A percentile compares a stretch with the other conserved stretches of the same genome.
phyloP scores from a whole-genome alignment of 768 basidiomycete genomes.

The Amanita phalloides region DNA sequence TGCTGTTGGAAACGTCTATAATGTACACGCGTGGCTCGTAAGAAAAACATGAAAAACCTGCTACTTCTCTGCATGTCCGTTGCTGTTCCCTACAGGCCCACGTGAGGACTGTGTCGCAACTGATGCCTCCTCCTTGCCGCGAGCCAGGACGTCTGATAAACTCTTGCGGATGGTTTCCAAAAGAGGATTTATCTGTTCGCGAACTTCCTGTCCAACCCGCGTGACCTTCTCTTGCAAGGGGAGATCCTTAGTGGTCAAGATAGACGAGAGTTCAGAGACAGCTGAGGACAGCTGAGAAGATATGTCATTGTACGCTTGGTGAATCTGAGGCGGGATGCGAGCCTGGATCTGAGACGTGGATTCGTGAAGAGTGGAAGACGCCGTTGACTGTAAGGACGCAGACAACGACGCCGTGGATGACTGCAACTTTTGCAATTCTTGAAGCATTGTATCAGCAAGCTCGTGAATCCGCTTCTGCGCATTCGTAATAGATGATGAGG shows the following conservation, averaged over 20 bases:
- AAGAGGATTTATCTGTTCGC: slow-evolving; percentile 48
- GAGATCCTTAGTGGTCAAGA: slow-evolving; percentile 41
- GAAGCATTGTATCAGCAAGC: slow-evolving; percentile 56
- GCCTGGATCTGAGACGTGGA: slow-evolving; percentile 27
- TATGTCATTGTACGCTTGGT: slow-evolving; percentile 47
- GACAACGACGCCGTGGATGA: slow-evolving; percentile 42
- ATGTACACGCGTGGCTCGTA: background rate
- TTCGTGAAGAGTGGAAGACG: slow-evolving; percentile 18
- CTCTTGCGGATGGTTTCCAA: slow-evolving; percentile 39
- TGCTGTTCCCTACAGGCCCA: background rate
- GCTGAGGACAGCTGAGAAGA: slow-evolving; percentile 31
- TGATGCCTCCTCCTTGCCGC: slow-evolving; percentile 12
- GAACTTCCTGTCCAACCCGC: slow-evolving; percentile 47
- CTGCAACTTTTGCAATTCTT: slow-evolving; percentile 58
- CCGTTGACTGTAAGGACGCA: slow-evolving; percentile 25
- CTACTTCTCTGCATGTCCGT: background rate
- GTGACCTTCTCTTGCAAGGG: slow-evolving; percentile 53
- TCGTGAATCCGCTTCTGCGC: slow-evolving; percentile 48
- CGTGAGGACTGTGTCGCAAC: slow-evolving; percentile 10
- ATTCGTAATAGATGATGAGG: slow-evolving; percentile 42
- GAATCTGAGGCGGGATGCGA: slow-evolving; percentile 47
- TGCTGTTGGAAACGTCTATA: background rate
- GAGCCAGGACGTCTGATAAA: slow-evolving; percentile 26
- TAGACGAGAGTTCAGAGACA: slow-evolving; percentile 40
- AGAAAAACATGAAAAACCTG: background rate